Conservation (phyloP, 495 filamentous ascomycete genomes). For the Penicillium tannophilum region DNA sequence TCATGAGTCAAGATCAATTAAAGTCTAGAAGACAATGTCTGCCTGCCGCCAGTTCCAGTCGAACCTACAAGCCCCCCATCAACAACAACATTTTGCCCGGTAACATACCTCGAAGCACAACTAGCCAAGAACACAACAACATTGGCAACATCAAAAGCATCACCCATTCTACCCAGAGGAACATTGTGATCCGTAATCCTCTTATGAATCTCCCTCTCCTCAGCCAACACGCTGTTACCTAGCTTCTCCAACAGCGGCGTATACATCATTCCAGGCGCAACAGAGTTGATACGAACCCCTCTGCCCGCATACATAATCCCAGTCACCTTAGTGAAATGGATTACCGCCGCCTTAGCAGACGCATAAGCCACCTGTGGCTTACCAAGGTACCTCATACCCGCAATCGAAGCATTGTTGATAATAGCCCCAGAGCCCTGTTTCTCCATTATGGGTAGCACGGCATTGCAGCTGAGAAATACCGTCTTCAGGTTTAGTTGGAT, state of each 20-base stretch:
- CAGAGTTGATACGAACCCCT: constrained; percentile 48
- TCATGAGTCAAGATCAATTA: not conserved
- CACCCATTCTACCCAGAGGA: constrained; percentile 19
- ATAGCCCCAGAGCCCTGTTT: constrained; percentile 42
- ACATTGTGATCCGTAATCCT: constrained; percentile 23
- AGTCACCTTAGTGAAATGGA: constrained; percentile 47
- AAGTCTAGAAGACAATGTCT: not conserved
- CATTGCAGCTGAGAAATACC: constrained; percentile 47
- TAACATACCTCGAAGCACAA: constrained; percentile 15
- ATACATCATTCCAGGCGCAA: constrained; percentile 51
- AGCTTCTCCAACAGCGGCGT: constrained; percentile 38
- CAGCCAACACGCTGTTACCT: constrained; percentile 10
- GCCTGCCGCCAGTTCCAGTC: constrained; percentile 16
- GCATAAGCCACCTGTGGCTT: constrained; percentile 54
- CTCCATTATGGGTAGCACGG: constrained; percentile 49
- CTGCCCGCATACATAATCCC: constrained; percentile 51
- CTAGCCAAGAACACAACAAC: constrained; percentile 19
- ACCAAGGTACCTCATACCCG: constrained; percentile 49
- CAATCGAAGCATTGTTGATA: constrained; percentile 46
- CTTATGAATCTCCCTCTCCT: constrained; percentile 16
- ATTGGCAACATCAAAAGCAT: constrained; percentile 23
- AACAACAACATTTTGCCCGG: constrained; percentile 20
- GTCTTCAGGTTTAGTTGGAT: constrained; percentile 52
- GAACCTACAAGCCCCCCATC: constrained; percentile 26
- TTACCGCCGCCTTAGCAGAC: constrained; percentile 48